Evolutionary conservation across 768 basidiomycete genomes (phyloP).

Genomic region (Suillus discolor): DNA sequence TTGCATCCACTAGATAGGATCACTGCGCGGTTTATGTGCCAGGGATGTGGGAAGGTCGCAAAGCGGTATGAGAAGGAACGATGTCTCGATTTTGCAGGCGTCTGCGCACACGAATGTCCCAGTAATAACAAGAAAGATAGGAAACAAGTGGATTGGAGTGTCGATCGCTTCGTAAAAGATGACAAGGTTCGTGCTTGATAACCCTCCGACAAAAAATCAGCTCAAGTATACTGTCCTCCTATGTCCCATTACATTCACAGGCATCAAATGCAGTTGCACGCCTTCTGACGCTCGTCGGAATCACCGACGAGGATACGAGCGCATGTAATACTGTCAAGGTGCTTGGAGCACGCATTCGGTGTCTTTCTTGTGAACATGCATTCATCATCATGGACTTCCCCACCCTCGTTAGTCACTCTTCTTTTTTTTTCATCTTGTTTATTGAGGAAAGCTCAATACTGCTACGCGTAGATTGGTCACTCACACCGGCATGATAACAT

Average conservation of each 20-base stretch:
- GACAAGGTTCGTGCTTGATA: conserved; percentile 43
- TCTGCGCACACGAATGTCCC: conserved; percentile 60
- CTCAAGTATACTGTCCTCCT: not conserved
- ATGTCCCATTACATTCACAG: conserved; percentile 32
- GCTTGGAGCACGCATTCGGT: conserved; percentile 41
- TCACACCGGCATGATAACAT: conserved; percentile 63
- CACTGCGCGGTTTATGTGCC: conserved; percentile 62
- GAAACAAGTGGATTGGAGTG: conserved; percentile 44
- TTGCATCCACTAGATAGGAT: conserved; percentile 61
- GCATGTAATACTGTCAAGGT: conserved; percentile 22
- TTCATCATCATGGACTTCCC: conserved; percentile 50
- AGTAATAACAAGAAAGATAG: conserved; percentile 25
- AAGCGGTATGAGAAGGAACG: conserved; percentile 38
- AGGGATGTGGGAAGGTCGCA: conserved; percentile 44
- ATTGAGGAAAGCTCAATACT: not conserved
- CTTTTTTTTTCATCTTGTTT: not conserved
- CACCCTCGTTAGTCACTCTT: conserved; percentile 44
- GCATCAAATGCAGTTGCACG: conserved; percentile 46
- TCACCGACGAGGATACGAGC: conserved; percentile 33
- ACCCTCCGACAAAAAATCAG: not conserved
- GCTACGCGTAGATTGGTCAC: conserved; percentile 54
- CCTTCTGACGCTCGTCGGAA: conserved; percentile 34
- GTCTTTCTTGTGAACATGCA: conserved; percentile 48
- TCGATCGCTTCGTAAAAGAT: conserved; percentile 58
- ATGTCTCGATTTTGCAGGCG: conserved; percentile 59